Conservation (phyloP, 129 eudicot species). For the Daucus carota region DH1_v3.0 NC_030383.2:2591501-2592000, state of each 20-base stretch:
- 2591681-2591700: background rate
- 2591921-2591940: constrained; percentile 57
- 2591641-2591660: background rate
- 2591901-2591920: constrained; percentile 68
- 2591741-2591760: background rate
- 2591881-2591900: constrained; percentile 86
- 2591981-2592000: background rate
- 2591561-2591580: background rate
- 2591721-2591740: background rate
- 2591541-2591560: background rate
- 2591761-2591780: background rate
- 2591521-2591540: background rate
- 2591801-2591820: background rate
- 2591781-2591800: background rate
- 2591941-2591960: constrained; percentile 81
- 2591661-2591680: background rate
- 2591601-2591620: background rate
- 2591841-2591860: constrained; percentile 68
- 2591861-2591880: constrained; percentile 80
- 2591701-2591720: background rate
- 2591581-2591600: background rate
- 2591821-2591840: constrained; percentile 26
- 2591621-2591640: background rate
- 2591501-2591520: background rate
- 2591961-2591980: constrained; percentile 21